Percentiles rank a stretch among this genome's conserved stretches.
Evolutionary conservation across 1,139 yeast species (phyloP).

Genomic region (Kodamaea sp.): DNA sequence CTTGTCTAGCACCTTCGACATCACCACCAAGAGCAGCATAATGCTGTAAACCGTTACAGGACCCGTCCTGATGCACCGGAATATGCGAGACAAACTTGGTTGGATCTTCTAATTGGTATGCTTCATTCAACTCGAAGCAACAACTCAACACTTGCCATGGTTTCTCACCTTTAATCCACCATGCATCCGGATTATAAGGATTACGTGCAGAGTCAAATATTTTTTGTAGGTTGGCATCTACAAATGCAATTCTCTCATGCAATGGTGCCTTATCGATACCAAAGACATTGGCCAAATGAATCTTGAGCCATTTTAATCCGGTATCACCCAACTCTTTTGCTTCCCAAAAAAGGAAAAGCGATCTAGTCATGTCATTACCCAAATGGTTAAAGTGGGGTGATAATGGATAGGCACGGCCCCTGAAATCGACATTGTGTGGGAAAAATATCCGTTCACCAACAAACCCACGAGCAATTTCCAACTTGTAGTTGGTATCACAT

Average conservation of each 20-base stretch:
- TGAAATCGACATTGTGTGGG: constrained; percentile 91
- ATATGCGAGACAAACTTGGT: constrained; percentile 69
- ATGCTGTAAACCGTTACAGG: constrained; percentile 96
- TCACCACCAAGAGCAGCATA: constrained; percentile 98
- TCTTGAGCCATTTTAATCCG: constrained; percentile 85
- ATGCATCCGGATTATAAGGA: constrained; percentile 56
- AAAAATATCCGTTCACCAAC: constrained; percentile 85
- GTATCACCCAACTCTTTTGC: constrained; percentile 71
- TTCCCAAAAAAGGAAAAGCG: constrained; percentile 83
- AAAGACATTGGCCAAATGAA: constrained; percentile 82
- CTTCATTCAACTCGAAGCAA: constrained; percentile 75
- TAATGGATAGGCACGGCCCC: constrained; percentile 95
- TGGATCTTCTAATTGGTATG: constrained; percentile 70
- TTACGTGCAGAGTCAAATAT: constrained; percentile 64
- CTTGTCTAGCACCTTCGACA: constrained; percentile 89
- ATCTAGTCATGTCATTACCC: constrained; percentile 89
- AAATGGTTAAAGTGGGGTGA: constrained; percentile 79
- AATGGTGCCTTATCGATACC: constrained; percentile 86
- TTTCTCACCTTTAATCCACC: constrained; percentile 89
- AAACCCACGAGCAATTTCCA: constrained; percentile 93
- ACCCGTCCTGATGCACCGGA: constrained; percentile 97
- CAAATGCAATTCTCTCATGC: constrained; percentile 68
- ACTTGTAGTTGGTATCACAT: constrained; percentile 88
- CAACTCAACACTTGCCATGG: constrained; percentile 96
- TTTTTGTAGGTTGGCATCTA: constrained; percentile 63